Evolutionary conservation across 2,329 filamentous ascomycete genomes (phyloP).

Genomic region (Colletotrichum sp.): DNA sequence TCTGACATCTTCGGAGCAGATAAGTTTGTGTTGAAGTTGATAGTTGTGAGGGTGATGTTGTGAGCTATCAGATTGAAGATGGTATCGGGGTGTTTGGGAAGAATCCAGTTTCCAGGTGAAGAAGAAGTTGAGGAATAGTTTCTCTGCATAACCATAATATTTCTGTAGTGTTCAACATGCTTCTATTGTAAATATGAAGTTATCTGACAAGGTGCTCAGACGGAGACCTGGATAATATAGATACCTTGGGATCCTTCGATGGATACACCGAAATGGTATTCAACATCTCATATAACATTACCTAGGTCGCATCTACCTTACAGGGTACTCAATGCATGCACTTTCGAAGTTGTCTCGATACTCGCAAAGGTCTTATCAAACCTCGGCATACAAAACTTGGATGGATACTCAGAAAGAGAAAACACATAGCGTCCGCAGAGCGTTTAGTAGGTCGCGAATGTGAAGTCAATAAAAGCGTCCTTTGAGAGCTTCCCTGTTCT

Average conservation of each 20-base stretch:
- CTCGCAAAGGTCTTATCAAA: background rate
- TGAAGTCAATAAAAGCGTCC: background rate
- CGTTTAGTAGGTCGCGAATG: background rate
- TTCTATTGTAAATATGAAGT: rapidly evolving
- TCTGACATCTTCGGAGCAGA: background rate
- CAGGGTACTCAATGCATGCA: background rate
- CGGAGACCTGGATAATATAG: rapidly evolving
- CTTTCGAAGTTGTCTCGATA: background rate
- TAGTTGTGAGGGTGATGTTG: background rate
- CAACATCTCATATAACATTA: too few species aligned
- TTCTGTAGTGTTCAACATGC: background rate
- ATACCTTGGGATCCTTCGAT: background rate
- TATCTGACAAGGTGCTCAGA: background rate
- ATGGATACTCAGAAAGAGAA: background rate
- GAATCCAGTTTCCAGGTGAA: background rate
- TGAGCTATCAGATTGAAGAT: background rate
- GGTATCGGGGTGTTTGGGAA: background rate
- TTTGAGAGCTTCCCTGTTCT: background rate
- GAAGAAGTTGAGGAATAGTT: background rate
- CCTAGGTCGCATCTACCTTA: rapidly evolving
- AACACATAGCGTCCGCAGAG: background rate
- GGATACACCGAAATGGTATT: too few species aligned
- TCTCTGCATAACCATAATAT: rapidly evolving
- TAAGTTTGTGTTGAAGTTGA: background rate
- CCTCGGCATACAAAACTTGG: background rate